Evolutionary conservation across 306 rosid species (phyloP), one percentile per base, ranked within the genome.

Genomic region (Calophaca sinica): DNA sequence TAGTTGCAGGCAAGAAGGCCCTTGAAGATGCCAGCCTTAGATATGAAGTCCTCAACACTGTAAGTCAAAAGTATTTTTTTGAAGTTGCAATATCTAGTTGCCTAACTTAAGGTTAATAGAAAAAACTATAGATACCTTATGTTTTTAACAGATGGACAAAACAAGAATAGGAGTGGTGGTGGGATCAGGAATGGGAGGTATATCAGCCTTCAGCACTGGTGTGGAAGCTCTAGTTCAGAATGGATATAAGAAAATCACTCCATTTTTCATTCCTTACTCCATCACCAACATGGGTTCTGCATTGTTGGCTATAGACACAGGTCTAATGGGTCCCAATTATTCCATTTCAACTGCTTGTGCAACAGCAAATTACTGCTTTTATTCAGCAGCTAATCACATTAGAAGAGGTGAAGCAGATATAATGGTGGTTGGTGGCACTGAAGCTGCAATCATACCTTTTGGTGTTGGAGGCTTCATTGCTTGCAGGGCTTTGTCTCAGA

Each of bases 101-200:
- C 31, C 65, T 50, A 57, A 31, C 60, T 46, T 73, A 32, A 45
- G 51, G 6, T 14, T 12, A 8, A 38, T 2, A 38, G 42, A 33
- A 2, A 6, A 13, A 42, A 42, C 13, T 41, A 42, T 42, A 42
- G 48, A 9, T 7, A 42, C 48, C 7, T 58, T 66, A 9, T 32
- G 2, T 70, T 74, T 63, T 46, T 12, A 9, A 48, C 82, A 88
- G 88, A 73, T 84, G 88, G 88, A 88, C 52, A 81, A 51, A 64
- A 77, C 86, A 66, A 70, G 60, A 58, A 80, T 84, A 48, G 88
- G 90, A 63, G 86, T 80, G 36, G 60, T 87, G 6, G 79, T 86
- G 50, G 93, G 90, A 73, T 26, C 88, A 46, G 88, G 87, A 49
- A 88, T 86, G 85, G 89, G 88, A 26, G 88, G 87, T 51, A 33